Evolutionary conservation across 768 basidiomycete species (phyloP).

Genomic region (Lactifluus subvellereus): DNA sequence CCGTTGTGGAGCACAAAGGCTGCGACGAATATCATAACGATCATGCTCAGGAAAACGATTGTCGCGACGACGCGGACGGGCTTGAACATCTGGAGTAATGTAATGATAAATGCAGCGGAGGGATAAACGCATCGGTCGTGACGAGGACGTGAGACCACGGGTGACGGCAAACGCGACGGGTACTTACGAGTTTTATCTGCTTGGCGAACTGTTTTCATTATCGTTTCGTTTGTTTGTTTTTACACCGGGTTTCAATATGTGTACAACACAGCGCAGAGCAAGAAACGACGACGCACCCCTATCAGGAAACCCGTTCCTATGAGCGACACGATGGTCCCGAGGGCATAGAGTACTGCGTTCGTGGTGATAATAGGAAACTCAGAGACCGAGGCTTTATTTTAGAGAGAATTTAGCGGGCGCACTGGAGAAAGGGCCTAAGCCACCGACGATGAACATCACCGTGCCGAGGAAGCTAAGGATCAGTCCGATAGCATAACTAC

Average conservation of each 20-base stretch:
- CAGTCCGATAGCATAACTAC: slow-evolving; percentile 69
- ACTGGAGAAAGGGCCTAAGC: slow-evolving; percentile 69
- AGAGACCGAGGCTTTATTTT: background rate
- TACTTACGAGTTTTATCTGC: slow-evolving; percentile 71
- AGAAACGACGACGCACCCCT: slow-evolving; percentile 50
- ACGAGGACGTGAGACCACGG: background rate
- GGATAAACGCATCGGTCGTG: background rate
- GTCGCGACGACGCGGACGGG: slow-evolving; percentile 82
- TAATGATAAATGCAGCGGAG: background rate
- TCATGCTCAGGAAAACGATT: slow-evolving; percentile 68
- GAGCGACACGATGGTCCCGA: slow-evolving; percentile 79
- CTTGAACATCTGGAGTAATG: slow-evolving; percentile 79
- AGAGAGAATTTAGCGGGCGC: slow-evolving; percentile 29
- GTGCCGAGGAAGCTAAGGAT: slow-evolving; percentile 74
- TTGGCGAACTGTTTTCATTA: slow-evolving; percentile 51
- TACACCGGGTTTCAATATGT: background rate
- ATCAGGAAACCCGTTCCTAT: slow-evolving; percentile 88
- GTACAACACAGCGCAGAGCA: background rate
- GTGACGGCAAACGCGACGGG: background rate
- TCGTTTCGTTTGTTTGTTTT: background rate
- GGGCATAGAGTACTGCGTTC: slow-evolving; percentile 63
- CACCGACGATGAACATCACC: slow-evolving; percentile 69
- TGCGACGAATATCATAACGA: slow-evolving; percentile 77
- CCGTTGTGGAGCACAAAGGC: slow-evolving; percentile 73
- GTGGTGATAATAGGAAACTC: background rate